Evolutionary conservation across 2,329 filamentous ascomycete species (phyloP), one percentile per base, ranked within the genome.

Genomic region (Trichoderma pleuroti): DNA sequence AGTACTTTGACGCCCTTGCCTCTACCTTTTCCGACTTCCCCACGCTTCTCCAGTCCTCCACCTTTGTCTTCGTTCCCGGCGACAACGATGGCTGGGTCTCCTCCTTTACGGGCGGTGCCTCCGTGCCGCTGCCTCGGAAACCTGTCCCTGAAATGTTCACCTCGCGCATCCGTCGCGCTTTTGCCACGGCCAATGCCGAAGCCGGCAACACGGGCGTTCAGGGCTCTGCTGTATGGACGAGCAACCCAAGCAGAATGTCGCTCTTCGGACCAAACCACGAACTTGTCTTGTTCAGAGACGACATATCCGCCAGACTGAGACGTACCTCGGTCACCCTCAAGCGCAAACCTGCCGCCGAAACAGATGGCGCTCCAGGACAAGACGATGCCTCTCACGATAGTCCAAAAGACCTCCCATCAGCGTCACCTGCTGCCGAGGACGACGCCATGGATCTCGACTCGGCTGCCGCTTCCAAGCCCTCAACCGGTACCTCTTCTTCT

Each of bases 71-170:
- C 77, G 92, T 98, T 0, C 96, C 96, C 0, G 96, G 96, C 34
- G 95, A 98, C 81, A 97, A 98, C 78, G 96, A 99, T 79, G 94
- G 93, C n/a, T 99, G 96, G 96, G 89, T 91, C 6, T 97, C 93
- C 0, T 88, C 94, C 2, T 97, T 97, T 78, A 89, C 89, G 1
- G 91, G 90, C 2, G 93, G 93, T 5, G 91, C 92, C 1, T 89
- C 91, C 0, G 87, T 88, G 0, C 88, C 91, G 0, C 78, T 95
- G 12, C 93, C 93, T 0, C 83, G 91, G 11, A 90, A 91, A 74
- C 82, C 87, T 0, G 87, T 99, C 2, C 96, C 96, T 1, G 92
- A 95, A 8, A 84, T 98, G 75, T 99, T 99, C 81, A 98, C 95
- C 0, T 95, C 91, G 36, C 87, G 96, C 18, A 87, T 99, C 56